Base-by-base conservation (phyloP, 1,284 basidiomycete genomes). In the Pseudozyma pruni region DNA sequence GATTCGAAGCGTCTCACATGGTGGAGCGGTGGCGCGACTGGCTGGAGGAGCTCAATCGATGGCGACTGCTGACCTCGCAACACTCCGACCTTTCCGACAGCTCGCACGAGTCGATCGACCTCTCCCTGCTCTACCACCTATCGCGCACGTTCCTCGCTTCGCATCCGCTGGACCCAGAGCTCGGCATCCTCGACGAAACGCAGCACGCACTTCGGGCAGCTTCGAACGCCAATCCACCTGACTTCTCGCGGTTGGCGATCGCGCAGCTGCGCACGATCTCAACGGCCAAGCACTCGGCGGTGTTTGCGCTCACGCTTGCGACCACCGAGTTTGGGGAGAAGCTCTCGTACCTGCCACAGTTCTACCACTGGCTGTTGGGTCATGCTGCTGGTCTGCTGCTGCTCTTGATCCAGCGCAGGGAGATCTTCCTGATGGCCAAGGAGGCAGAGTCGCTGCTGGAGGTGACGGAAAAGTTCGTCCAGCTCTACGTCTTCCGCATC, bases 351-450 rank as follows among this genome's bases (percentile, higher is more conserved):
- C 49, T 78, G 22, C 76, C 76, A 5, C 71, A 66, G 19, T 68
- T 72, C 53, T 78, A 79, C 42, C 77, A 79, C 50, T 77, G 66
- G 51, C 53, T 78, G 19, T 33, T 78, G 11, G 64, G 61, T n/a
- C 75, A 78, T 40, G 62, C 73, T 2, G 75, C 72, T 7, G 71
- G 76, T n/a, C 47, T 78, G 32, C 55, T 75, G 1, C 44, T 78
- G 27, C 52, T 59, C 5, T 46, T 78, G 17, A 38, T 76, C 9
- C 66, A 71, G 39, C 54, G 66, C 1, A 57, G 56, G 11, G 47
- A 62, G 22, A 52, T 52, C 7, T 72, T 75, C 25, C 47, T 77
- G 14, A 60, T 71, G 54, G 74, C 74, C 13, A 68, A 63, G 23
- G 73, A 77, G 33, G 74, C 67, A 14, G 59, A 72, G 8, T 56